Conservation (phyloP, 2,329 filamentous ascomycete genomes). For the Penicillium janthinellum region DNA sequence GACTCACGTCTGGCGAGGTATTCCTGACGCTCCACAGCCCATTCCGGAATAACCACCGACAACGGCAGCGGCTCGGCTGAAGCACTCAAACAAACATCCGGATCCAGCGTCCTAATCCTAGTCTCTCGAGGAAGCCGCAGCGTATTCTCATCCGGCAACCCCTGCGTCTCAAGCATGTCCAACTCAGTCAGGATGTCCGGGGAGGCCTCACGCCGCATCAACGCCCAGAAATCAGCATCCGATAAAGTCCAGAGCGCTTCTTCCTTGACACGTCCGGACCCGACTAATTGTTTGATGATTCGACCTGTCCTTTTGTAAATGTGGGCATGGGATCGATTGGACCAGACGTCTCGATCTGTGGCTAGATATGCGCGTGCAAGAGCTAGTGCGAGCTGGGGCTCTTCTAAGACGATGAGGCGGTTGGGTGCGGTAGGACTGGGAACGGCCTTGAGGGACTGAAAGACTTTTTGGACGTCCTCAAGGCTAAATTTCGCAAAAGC, state of each 20-base stretch:
- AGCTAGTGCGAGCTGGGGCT: slow-evolving; percentile 32
- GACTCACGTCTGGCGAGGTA: not conserved
- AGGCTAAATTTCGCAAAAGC: slow-evolving; percentile 29
- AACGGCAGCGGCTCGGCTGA: not conserved
- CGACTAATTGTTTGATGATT: slow-evolving; percentile 35
- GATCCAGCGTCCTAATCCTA: not conserved
- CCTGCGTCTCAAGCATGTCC: not conserved
- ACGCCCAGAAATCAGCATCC: not conserved
- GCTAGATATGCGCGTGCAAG: slow-evolving; percentile 39
- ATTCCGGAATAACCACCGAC: not conserved
- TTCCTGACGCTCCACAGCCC: not conserved
- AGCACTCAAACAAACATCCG: not conserved
- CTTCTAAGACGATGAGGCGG: slow-evolving; percentile 26
- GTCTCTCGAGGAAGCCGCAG: not conserved
- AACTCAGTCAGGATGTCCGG: not conserved
- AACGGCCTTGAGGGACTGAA: not conserved
- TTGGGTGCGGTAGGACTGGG: not conserved
- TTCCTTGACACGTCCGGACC: not conserved
- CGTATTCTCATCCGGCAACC: not conserved
- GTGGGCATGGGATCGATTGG: slow-evolving; percentile 39
- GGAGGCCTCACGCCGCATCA: not conserved
- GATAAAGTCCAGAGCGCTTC: not conserved
- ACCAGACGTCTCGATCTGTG: slow-evolving; percentile 43
- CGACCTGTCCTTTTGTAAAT: slow-evolving; percentile 38
- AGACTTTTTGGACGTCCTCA: not conserved